Base-by-base conservation (phyloP, 768 basidiomycete species). In the Lentinus tigrinus region DNA sequence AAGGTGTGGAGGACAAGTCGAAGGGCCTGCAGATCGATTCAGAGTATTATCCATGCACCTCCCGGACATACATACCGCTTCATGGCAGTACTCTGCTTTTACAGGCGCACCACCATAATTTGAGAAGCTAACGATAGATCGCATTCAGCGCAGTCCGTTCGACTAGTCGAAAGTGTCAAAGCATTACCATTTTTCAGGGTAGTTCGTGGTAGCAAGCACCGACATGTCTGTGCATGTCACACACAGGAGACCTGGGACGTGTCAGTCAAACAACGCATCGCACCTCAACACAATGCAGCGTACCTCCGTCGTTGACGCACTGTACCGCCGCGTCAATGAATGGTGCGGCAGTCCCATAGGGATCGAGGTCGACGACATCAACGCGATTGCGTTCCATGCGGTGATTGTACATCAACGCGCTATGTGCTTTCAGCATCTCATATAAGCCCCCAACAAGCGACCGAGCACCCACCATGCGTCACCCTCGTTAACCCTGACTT, bases 141-240 rank as follows among this genome's bases (percentile, higher is more conserved):
- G 21, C 19, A 7, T 46, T 26, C 24, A 46, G 4, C n/a, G 3
- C 31, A 8, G n/a, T 34, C 3, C 16, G 13, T 13, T 17, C 26
- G 4, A 8, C 14, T n/a, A 17, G 23, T 17, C 19, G 40, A 40
- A n/a, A 42, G 19, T 37, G 21, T 21, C 5, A 21, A 19, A 10
- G 34, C 56, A 59, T n/a, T 65, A 93, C 96, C 93, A 95, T 84
- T 99, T 99, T 71, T 99, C 97, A 3, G 95, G 89, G 70, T 91
- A 97, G 70, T 98, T 98, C 11, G 82, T 86, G 2, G 94, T 95
- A 0, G 95, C 97, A 23, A 98, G 80, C 10, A 99, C 95, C 7
- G 94, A 84, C 59, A 97, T 78, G 71, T 99, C 97, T 1, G 97
- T 99, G 74, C 97, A 98, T 24, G 97, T 99, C 38, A 99, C 88